Percentiles rank a stretch among this genome's conserved stretches.
Conservation (phyloP, 352 stramenopile genomes). For the Globisporangium cederbergense region DNA sequence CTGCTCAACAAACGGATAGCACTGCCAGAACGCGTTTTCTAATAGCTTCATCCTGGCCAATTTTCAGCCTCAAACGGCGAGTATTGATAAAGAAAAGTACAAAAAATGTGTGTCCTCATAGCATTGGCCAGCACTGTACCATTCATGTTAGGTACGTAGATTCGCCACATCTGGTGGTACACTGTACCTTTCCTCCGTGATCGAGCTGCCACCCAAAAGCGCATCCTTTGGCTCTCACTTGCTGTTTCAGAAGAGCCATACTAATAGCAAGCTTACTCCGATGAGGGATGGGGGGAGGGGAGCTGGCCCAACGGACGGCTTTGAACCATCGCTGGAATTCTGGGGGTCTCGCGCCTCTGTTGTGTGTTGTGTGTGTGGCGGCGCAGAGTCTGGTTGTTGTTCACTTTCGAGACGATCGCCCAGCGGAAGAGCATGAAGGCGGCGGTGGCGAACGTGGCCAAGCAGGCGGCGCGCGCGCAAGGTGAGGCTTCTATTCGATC, state of each 20-base stretch:
- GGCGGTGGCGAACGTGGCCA: constrained; percentile 15
- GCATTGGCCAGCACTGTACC: constrained; percentile 19
- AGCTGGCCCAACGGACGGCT: constrained; percentile 9
- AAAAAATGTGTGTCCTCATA: constrained; percentile 51
- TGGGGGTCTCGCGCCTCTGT: constrained; percentile 9
- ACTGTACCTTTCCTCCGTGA: neutral
- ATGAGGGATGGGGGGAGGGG: neutral
- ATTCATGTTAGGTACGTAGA: neutral
- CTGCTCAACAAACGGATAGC: no score
- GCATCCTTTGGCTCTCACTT: neutral
- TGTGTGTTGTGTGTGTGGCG: constrained; percentile 13
- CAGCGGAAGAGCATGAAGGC: constrained; percentile 11
- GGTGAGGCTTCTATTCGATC: neutral
- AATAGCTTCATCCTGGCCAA: no score
- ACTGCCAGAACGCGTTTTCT: no score
- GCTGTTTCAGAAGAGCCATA: neutral
- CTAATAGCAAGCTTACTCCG: neutral
- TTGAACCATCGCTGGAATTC: constrained; percentile 11
- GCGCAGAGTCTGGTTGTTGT: neutral
- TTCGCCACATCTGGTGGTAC: neutral
- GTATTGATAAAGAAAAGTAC: no score
- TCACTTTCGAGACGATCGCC: constrained; percentile 14
- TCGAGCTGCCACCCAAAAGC: neutral
- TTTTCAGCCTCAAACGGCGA: no score
- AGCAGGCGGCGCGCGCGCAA: constrained; percentile 16